These are phyloP conservation scores for Tylopilus sp. DNA, from an alignment of 768 basidiomycete species.

Conservation along the genomic window DNA sequence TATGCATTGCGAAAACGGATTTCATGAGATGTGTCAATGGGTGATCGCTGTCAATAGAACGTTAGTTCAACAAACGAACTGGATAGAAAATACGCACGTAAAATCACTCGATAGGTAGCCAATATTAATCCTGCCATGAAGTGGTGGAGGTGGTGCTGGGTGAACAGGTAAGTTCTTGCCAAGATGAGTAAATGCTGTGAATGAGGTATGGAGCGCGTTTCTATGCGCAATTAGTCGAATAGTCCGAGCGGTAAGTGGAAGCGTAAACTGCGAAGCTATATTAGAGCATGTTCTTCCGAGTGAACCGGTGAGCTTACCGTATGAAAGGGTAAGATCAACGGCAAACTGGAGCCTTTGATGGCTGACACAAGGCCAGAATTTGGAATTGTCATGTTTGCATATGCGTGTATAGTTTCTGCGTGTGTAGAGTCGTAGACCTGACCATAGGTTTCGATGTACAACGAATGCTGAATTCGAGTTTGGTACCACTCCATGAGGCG, in stretches of 20 bases:
- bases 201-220: constrained; percentile 45
- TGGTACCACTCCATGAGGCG: constrained; percentile 43
- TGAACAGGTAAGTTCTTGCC: constrained; percentile 29
- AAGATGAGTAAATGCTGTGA: constrained; percentile 37
- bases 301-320: constrained; percentile 32
- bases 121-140: constrained; percentile 39
- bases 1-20: constrained; percentile 45
- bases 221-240: constrained; percentile 46
- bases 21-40: constrained; percentile 53
- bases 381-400: constrained; percentile 13
- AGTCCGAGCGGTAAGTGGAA: constrained; percentile 39
- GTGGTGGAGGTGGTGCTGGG: constrained; percentile 42
- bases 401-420: constrained; percentile 2
- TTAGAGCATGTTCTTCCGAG: not conserved
- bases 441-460: constrained; percentile 41
- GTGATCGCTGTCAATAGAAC: constrained; percentile 37
- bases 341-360: constrained; percentile 33
- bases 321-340: constrained; percentile 48
- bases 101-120: constrained; percentile 51
- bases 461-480: constrained; percentile 39
- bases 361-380: constrained; percentile 16
- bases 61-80: not conserved
- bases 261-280: constrained; percentile 40
- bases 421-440: constrained; percentile 19
- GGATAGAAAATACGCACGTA: constrained; percentile 29